Evolutionary conservation across 345 rosid genomes (phyloP).

Genomic region (Murraya koenigii): DNA sequence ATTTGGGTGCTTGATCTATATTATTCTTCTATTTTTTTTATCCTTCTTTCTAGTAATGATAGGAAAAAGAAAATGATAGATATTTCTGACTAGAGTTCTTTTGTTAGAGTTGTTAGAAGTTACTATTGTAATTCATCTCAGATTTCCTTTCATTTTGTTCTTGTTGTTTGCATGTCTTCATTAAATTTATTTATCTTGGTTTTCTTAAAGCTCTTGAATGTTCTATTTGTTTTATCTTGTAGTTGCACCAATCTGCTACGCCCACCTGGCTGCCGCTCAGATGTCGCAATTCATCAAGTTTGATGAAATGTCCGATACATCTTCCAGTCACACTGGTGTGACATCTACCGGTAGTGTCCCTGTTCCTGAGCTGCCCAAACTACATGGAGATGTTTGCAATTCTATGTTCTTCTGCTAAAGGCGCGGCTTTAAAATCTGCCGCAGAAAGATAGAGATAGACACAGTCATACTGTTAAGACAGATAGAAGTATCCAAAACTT

Average conservation of each 20-base stretch:
- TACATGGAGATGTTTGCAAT: conserved; percentile 19
- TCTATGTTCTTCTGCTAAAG: conserved; percentile 39
- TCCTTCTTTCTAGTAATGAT: too few species aligned
- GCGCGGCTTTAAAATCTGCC: background rate
- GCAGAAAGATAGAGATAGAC: background rate
- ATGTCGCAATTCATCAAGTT: conserved; percentile 25
- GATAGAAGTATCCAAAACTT: background rate
- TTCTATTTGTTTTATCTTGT: background rate
- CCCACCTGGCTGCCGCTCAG: conserved; percentile 25
- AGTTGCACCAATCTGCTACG: conserved; percentile 29
- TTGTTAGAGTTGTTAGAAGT: background rate
- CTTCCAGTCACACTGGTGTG: conserved; percentile 20
- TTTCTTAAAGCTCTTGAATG: background rate
- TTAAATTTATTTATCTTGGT: background rate
- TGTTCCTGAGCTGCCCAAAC: conserved; percentile 27
- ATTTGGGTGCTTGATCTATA: background rate
- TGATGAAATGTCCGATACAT: conserved; percentile 15
- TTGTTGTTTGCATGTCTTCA: background rate
- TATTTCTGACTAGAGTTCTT: background rate
- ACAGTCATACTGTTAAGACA: too few species aligned
- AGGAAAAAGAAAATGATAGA: too few species aligned
- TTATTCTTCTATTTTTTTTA: too few species aligned
- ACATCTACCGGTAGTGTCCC: conserved; percentile 18
- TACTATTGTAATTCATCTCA: background rate
- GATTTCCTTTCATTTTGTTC: too few species aligned